Conservation (phyloP, 306 rosid genomes). For the Cotoneaster glaucophyllus region DNA sequence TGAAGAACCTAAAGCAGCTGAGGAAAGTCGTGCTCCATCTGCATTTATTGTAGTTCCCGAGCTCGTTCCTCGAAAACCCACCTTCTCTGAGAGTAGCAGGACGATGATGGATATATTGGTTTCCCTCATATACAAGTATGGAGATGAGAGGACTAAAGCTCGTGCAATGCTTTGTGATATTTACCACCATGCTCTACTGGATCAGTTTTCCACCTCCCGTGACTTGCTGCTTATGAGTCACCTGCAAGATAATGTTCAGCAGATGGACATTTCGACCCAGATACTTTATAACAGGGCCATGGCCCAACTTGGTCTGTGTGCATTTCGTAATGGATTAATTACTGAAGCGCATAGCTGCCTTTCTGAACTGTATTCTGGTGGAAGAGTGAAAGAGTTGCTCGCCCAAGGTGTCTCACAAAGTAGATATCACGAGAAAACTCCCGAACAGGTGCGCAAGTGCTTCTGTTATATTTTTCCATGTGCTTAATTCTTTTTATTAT, state of each 20-base stretch:
- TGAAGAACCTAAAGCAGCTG: constrained; percentile 49
- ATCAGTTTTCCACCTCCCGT: constrained; percentile 77
- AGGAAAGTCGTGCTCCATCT: constrained; percentile 61
- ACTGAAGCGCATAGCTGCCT: constrained; percentile 86
- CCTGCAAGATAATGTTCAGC: constrained; percentile 82
- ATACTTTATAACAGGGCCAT: constrained; percentile 92
- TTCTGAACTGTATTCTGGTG: constrained; percentile 93
- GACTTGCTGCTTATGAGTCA: constrained; percentile 97
- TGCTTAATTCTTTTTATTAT: background rate
- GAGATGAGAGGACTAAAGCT: constrained; percentile 93
- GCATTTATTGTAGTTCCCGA: constrained; percentile 77
- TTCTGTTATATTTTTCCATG: background rate
- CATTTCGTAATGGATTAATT: constrained; percentile 72
- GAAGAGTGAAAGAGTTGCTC: constrained; percentile 92
- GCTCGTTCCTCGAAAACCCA: constrained; percentile 75
- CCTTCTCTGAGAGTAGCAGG: constrained; percentile 79
- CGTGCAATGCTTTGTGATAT: constrained; percentile 98
- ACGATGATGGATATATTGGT: constrained; percentile 75
- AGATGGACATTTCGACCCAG: constrained; percentile 91
- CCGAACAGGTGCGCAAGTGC: constrained; percentile 75
- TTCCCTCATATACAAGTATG: constrained; percentile 66
- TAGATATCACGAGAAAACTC: constrained; percentile 94
- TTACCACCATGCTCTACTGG: constrained; percentile 83
- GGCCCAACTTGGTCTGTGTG: constrained; percentile 92
- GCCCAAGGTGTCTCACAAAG: constrained; percentile 96